Conservation (phyloP, 352 stramenopile genomes). For the Phytophthora tentaculata region DNA sequence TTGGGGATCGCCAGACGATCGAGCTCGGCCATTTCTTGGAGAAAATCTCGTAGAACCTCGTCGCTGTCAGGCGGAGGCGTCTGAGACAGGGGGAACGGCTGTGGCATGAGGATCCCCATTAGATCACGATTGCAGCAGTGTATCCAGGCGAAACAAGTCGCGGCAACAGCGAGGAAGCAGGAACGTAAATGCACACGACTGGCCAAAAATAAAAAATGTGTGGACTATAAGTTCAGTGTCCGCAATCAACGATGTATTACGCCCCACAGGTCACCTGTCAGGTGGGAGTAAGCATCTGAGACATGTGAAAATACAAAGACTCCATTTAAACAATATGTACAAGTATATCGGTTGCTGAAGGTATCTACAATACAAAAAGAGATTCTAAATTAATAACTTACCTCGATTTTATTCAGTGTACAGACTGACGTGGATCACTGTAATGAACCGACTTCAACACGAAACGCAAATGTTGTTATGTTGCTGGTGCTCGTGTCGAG, state of each 20-base stretch:
- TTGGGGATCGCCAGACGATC: slow-evolving; percentile 34
- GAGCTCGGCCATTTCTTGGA: slow-evolving; percentile 48
- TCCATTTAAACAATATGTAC: background rate
- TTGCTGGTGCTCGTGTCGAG: slow-evolving; percentile 3
- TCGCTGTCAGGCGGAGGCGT: slow-evolving; percentile 13
- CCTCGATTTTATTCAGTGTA: too few species aligned
- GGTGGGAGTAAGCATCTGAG: background rate
- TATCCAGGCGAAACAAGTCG: slow-evolving; percentile 2
- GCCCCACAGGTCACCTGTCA: background rate
- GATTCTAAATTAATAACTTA: too few species aligned
- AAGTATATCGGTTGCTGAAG: background rate
- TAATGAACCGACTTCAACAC: too few species aligned
- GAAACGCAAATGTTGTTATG: background rate
- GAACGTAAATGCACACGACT: slow-evolving; percentile 23
- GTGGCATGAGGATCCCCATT: slow-evolving; percentile 9
- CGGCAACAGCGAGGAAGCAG: slow-evolving; percentile 1
- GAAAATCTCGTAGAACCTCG: slow-evolving; percentile 29
- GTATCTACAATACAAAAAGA: too few species aligned
- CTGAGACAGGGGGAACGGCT: slow-evolving; percentile 23
- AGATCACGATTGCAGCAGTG: background rate
- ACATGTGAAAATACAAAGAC: background rate
- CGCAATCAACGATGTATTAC: slow-evolving; percentile 15
- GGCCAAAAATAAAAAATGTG: slow-evolving; percentile 24
- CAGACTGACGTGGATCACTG: too few species aligned
- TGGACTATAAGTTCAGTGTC: background rate